phyloP scores from a whole-genome alignment of 2,329 filamentous ascomycete genomes.

The Claviceps capensis region DNA sequence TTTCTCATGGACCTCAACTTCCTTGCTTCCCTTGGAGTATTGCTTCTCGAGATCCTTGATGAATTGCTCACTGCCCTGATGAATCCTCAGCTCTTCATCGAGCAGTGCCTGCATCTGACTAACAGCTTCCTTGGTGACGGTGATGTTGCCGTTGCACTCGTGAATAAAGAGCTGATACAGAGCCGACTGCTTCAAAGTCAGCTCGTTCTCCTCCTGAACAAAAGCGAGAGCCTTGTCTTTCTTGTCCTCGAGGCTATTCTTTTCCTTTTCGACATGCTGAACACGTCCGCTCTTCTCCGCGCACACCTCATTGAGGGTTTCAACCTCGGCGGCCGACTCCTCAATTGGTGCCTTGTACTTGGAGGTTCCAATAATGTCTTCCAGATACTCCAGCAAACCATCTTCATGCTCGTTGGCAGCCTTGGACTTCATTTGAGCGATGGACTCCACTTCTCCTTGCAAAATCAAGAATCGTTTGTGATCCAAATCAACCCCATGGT shows the following conservation, averaged over 20 bases:
- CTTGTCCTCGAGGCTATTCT: conserved; percentile 82
- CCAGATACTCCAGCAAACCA: conserved; percentile 86
- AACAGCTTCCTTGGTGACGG: conserved; percentile 80
- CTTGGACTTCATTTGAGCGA: conserved; percentile 98
- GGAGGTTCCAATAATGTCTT: conserved; percentile 97
- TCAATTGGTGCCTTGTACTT: conserved; percentile 98
- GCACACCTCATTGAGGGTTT: conserved; percentile 86
- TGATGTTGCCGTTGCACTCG: conserved; percentile 78
- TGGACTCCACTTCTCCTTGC: conserved; percentile 95
- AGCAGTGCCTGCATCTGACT: conserved; percentile 80
- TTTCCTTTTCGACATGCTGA: conserved; percentile 96
- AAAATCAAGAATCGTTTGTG: conserved; percentile 97
- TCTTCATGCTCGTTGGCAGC: conserved; percentile 92
- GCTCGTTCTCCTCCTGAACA: conserved; percentile 85
- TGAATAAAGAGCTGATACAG: conserved; percentile 85
- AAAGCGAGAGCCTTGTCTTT: conserved; percentile 88
- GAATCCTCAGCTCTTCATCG: conserved; percentile 78
- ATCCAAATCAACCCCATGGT: conserved; percentile 84
- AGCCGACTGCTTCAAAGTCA: conserved; percentile 76
- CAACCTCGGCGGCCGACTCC: conserved; percentile 79
- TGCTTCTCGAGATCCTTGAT: conserved; percentile 83
- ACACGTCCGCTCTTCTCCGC: conserved; percentile 90
- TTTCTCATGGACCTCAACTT: conserved; percentile 73
- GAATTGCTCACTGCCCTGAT: conserved; percentile 74
- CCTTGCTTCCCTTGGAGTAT: conserved; percentile 70